Evolutionary conservation across 2,329 filamentous ascomycete species (phyloP).

Genomic region (Fusarium odoratissimum): DNA sequence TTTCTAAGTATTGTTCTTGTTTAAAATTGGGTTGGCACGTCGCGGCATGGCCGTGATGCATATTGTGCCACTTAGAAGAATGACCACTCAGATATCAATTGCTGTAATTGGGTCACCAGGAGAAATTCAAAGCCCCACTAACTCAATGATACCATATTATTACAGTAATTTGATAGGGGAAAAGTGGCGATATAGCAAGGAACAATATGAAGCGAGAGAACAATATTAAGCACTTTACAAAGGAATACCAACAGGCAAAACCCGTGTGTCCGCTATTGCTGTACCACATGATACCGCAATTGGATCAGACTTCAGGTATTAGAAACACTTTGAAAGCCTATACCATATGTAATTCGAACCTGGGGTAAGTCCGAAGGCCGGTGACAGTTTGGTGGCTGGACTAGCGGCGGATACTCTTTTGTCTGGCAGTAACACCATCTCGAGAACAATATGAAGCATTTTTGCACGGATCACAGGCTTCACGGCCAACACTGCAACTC

Average conservation of each 20-base stretch:
- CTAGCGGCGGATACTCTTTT: conserved; percentile 18
- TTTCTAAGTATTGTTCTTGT: conserved; percentile 39
- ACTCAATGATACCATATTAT: not conserved
- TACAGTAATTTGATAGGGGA: not conserved
- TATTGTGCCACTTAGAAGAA: not conserved
- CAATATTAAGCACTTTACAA: conserved; percentile 47
- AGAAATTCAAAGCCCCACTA: not conserved
- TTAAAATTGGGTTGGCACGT: not conserved
- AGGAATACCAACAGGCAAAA: conserved; percentile 8
- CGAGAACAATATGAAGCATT: conserved; percentile 38
- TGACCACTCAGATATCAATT: not conserved
- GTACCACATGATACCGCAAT: conserved; percentile 10
- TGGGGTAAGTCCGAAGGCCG: conserved; percentile 11
- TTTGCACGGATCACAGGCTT: conserved; percentile 37
- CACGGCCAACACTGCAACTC: not conserved
- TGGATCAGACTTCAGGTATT: not conserved
- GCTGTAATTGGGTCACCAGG: not conserved
- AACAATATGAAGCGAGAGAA: conserved; percentile 44
- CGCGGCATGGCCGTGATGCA: not conserved
- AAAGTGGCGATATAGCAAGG: conserved; percentile 9
- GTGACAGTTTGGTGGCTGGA: conserved; percentile 11
- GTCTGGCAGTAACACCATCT: conserved; percentile 40
- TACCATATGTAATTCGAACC: not conserved
- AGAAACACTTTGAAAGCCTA: not conserved
- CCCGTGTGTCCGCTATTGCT: conserved; percentile 9